Evolutionary conservation across 2,329 filamentous ascomycete species (phyloP).

Genomic region (Cladosporium sp.): DNA sequence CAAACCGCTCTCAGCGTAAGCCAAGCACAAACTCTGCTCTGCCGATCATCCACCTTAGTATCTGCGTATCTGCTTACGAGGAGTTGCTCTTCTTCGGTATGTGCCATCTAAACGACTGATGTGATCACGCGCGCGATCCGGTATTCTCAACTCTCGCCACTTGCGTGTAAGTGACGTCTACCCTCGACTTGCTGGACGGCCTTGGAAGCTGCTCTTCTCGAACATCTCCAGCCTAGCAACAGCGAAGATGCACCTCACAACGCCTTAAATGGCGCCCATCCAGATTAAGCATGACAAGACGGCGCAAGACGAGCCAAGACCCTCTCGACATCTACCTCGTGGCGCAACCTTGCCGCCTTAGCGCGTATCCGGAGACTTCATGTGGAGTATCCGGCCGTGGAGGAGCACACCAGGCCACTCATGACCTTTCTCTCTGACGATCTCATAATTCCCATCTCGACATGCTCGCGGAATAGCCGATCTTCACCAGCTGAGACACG

Average conservation of each 20-base stretch:
- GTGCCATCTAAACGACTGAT: too few species aligned
- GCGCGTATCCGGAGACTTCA: constrained; percentile 4
- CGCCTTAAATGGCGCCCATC: background rate
- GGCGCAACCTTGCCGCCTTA: constrained; percentile 10
- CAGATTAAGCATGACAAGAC: constrained; percentile 12
- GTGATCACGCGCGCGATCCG: constrained; percentile 9
- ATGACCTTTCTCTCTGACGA: background rate
- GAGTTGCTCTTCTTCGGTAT: too few species aligned
- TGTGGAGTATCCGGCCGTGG: background rate
- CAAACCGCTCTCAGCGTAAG: constrained; percentile 3
- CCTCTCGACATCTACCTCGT: constrained; percentile 2
- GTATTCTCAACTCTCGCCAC: background rate
- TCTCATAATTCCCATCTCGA: background rate
- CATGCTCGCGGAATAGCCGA: constrained; percentile 3
- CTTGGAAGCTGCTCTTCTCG: too few species aligned
- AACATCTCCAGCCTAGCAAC: too few species aligned
- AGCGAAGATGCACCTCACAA: background rate
- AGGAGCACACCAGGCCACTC: background rate
- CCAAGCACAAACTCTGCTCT: constrained; percentile 4
- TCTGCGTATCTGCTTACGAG: too few species aligned
- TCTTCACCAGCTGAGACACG: constrained; percentile 9
- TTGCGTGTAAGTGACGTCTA: constrained; percentile 8
- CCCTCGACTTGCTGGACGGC: too few species aligned
- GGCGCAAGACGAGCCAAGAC: background rate
- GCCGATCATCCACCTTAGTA: background rate